A percentile compares a stretch with the other conserved stretches of the same genome.
Evolutionary conservation across 148 eudicot species (phyloP).

Genomic region (Rhododendron kiyosumense): DNA sequence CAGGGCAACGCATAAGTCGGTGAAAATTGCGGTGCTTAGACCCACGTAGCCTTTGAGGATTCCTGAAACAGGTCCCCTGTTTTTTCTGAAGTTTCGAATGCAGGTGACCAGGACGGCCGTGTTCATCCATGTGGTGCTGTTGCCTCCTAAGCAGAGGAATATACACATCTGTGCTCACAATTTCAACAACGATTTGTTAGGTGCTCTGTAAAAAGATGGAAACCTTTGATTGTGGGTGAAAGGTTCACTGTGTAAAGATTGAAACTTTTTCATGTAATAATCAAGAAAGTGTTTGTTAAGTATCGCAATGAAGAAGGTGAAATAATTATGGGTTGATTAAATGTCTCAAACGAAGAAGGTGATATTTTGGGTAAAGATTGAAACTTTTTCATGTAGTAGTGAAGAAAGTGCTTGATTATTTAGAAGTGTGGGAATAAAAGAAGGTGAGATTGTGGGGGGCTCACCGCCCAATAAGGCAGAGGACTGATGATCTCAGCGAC

Average conservation of each 20-base stretch:
- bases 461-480: slow-evolving; percentile 71
- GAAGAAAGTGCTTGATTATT: not conserved
- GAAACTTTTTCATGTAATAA: no score
- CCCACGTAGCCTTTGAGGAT: slow-evolving; percentile 77
- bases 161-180: slow-evolving; percentile 58
- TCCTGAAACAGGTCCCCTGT: slow-evolving; percentile 64
- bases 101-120: slow-evolving; percentile 67
- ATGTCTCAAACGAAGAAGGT: not conserved
- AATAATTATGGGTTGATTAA: no score
- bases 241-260: no score
- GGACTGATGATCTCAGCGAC: slow-evolving; percentile 42
- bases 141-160: slow-evolving; percentile 68
- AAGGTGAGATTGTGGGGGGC: not conserved
- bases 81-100: slow-evolving; percentile 52
- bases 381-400: not conserved
- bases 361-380: not conserved
- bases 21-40: slow-evolving; percentile 66
- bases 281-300: no score
- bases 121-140: slow-evolving; percentile 74
- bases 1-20: slow-evolving; percentile 55
- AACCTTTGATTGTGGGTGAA: not conserved
- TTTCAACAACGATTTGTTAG: not conserved
- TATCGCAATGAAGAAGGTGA: no score
- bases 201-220: not conserved
- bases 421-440: not conserved